phyloP scores from a whole-genome alignment of 768 basidiomycete species.

The Pleurotus djamor region DNA sequence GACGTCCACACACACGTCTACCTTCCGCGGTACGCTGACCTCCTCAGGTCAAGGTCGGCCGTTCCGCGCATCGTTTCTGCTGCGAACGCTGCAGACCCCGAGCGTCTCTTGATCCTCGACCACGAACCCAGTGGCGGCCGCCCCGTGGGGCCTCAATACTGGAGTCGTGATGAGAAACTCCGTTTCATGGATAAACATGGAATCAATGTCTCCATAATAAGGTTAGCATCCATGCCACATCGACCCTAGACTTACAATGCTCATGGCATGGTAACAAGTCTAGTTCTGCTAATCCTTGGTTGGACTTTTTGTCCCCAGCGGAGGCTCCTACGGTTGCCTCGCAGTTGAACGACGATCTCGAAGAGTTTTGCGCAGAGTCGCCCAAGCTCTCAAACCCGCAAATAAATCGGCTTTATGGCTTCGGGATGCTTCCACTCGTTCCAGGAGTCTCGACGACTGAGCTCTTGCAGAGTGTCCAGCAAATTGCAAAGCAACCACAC shows the following conservation, averaged over 20 bases:
- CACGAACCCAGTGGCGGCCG: conserved; percentile 78
- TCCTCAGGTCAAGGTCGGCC: conserved; percentile 60
- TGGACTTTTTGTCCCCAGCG: conserved; percentile 76
- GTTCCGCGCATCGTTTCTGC: conserved; percentile 67
- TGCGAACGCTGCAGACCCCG: conserved; percentile 44
- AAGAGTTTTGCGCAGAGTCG: conserved; percentile 72
- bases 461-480: conserved; percentile 63
- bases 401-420: conserved; percentile 74
- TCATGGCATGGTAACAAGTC: conserved; percentile 1
- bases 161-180: conserved; percentile 71
- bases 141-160: conserved; percentile 80
- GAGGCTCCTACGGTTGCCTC: conserved; percentile 65
- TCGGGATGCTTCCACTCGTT: conserved; percentile 83
- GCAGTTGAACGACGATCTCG: conserved; percentile 77
- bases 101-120: conserved; percentile 75
- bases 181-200: conserved; percentile 83
- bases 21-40: conserved; percentile 71
- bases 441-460: conserved; percentile 52
- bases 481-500: conserved; percentile 64
- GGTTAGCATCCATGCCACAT: conserved; percentile 35
- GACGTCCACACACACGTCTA: conserved; percentile 90
- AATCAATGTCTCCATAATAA: conserved; percentile 78
- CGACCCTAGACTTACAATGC: neutral
- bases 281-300: conserved; percentile 90
- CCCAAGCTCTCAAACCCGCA: conserved; percentile 37